Percentiles rank a stretch among this genome's conserved stretches.
Evolutionary conservation across 257 asterid species (phyloP).

Genomic region (Cynanchum wilfordii): DNA sequence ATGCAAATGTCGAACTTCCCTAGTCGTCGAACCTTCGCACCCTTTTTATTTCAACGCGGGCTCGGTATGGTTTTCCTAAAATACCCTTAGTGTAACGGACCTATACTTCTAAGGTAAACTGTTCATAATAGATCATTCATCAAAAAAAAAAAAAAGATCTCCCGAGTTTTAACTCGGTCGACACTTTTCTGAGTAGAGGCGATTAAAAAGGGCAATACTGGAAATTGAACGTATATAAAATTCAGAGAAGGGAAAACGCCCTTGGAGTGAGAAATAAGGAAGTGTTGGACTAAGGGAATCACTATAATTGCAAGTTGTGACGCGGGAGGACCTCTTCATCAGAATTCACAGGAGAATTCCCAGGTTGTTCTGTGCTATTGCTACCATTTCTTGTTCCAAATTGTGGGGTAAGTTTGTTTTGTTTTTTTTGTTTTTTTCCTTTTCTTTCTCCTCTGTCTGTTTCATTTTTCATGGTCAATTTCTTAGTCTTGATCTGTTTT

Average conservation of each 20-base stretch:
- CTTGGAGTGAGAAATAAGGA: neutral
- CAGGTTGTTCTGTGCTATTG: neutral
- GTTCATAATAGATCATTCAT: no score
- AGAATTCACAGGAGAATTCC: neutral
- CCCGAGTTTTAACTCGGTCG: neutral
- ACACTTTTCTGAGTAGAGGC: neutral
- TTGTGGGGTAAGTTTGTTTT: no score
- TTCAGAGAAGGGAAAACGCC: neutral
- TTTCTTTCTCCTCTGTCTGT: neutral
- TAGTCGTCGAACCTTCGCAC: neutral
- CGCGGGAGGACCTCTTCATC: constrained; percentile 4
- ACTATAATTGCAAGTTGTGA: no score
- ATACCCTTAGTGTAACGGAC: constrained; percentile 3
- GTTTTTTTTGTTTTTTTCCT: no score
- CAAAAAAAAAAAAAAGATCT: no score
- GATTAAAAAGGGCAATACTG: constrained; percentile 14
- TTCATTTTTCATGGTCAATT: neutral
- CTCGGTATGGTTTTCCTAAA: neutral
- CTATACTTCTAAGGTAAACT: no score
- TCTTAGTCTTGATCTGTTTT: constrained; percentile 11
- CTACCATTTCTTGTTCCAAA: neutral
- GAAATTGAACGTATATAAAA: neutral
- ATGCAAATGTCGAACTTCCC: neutral
- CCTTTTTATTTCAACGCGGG: neutral
- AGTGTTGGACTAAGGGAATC: neutral